Evolutionary conservation across 202 grass and related monocot species (phyloP), one percentile per base, ranked within the genome.

Genomic region (Bolboschoenoplectus hybrid): DNA sequence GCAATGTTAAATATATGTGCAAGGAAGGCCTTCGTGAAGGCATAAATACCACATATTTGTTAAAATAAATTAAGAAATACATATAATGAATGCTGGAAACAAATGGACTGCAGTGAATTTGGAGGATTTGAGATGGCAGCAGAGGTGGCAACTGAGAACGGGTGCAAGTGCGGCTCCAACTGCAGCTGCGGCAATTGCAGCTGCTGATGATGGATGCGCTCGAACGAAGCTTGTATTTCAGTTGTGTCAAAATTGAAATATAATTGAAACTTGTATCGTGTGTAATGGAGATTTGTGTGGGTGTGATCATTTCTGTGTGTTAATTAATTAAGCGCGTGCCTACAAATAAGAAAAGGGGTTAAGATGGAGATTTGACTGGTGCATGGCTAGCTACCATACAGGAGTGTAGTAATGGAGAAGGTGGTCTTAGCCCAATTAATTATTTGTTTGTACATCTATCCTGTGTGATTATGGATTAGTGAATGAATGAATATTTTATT

Each of bases 161-260:
- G 43, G 9, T 94, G 92, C 86, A 84, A 50, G 12, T 94, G 92
- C 43, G 90, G 92, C 2, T 5, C 10, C 75, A 88, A 5, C 86
- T 94, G 92, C 92, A 92, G 20, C n/a, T 94, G 92, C 90, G 44
- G 40, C 90, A 76, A 82, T 17, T 94, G 92, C 41, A 85, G 61
- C 62, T 94, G 92, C 77, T 86, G 39, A 13, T 64, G 2, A 12
- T 55, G 52, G 9, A 1, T 12, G 13, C 55, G 17, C 55, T 58
- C 17, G 55, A 58, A 58, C 17, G 13, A 58, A 58, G 55, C 55
- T 58, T 58, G 55, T 58, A 13, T 58, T 58, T 5, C 2, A 58
- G 17, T 58, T 58, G 17, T 58, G 55, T 58, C 26, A 14, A 67
- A 67, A 39, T 16, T 67, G 64, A 67, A 67, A 40, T 67, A 40